These are phyloP conservation scores for Exophiala viscosa DNA, from an alignment of 2,329 filamentous ascomycete genomes.

Conservation along the genomic window DNA sequence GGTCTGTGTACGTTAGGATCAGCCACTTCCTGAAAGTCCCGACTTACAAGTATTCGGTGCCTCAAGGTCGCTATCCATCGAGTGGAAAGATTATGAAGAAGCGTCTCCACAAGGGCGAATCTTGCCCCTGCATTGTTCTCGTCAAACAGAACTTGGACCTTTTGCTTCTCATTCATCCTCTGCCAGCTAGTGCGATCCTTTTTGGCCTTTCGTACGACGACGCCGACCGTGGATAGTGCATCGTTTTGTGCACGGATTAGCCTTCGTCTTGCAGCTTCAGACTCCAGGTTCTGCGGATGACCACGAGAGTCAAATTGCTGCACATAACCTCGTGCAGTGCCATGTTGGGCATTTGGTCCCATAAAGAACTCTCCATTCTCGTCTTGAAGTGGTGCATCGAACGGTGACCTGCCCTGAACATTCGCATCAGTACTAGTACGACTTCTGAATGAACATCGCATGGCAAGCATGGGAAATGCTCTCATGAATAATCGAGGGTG, in stretches of 20 bases:
- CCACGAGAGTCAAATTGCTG: constrained; percentile 48
- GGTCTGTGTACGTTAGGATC: constrained; percentile 10
- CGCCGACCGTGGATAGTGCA: constrained; percentile 47
- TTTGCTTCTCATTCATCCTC: constrained; percentile 32
- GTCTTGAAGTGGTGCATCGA: constrained; percentile 24
- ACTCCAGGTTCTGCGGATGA: constrained; percentile 44
- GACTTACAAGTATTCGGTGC: constrained; percentile 31
- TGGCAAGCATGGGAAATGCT: background rate
- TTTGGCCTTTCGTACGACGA: constrained; percentile 43
- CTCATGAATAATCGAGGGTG: background rate
- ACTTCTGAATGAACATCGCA: background rate
- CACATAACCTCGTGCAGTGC: constrained; percentile 42
- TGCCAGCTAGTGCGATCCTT: constrained; percentile 27
- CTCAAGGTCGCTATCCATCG: constrained; percentile 17
- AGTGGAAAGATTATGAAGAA: constrained; percentile 10
- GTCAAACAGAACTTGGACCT: constrained; percentile 36
- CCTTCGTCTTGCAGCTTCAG: constrained; percentile 38
- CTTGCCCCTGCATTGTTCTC: constrained; percentile 19
- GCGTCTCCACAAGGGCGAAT: constrained; percentile 2
- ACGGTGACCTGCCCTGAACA: constrained; percentile 25
- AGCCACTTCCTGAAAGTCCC: constrained; percentile 21
- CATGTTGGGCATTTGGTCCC: constrained; percentile 23
- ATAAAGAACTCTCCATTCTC: constrained; percentile 26
- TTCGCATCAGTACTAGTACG: background rate
- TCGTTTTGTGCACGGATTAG: constrained; percentile 50